Conservation (phyloP, 1,284 basidiomycete genomes). For the Naganishia albida region DNA sequence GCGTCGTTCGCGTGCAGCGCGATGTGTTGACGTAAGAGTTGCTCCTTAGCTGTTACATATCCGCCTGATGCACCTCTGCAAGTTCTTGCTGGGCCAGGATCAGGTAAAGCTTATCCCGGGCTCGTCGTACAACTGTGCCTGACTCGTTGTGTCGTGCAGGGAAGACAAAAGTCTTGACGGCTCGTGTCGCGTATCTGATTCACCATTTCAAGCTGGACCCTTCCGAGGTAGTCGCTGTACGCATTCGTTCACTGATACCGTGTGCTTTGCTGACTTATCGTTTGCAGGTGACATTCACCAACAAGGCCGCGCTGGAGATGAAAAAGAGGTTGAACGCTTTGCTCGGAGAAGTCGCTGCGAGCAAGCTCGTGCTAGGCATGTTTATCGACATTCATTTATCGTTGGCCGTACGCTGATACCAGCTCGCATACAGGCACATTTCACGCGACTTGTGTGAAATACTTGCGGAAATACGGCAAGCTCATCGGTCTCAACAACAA, state of each 20-base stretch:
- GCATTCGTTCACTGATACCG: background rate
- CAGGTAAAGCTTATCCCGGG: slow-evolving; percentile 61
- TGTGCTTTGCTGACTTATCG: background rate
- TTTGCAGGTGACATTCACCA: slow-evolving; percentile 68
- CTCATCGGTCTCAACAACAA: slow-evolving; percentile 67
- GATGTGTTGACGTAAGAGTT: background rate
- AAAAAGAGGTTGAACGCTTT: slow-evolving; percentile 67
- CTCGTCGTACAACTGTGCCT: slow-evolving; percentile 46
- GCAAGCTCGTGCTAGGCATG: slow-evolving; percentile 62
- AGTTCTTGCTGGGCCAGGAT: slow-evolving; percentile 81
- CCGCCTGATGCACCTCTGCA: slow-evolving; percentile 67
- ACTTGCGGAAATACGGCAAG: slow-evolving; percentile 68
- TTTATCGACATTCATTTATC: slow-evolving; percentile 22
- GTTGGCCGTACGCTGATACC: background rate
- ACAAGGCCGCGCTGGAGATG: slow-evolving; percentile 91
- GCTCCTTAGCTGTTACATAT: slow-evolving; percentile 66
- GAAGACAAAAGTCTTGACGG: slow-evolving; percentile 69
- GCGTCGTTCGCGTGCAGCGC: background rate
- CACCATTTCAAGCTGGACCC: slow-evolving; percentile 62
- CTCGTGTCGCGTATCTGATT: slow-evolving; percentile 74
- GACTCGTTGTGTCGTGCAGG: slow-evolving; percentile 36
- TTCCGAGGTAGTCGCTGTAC: slow-evolving; percentile 67
- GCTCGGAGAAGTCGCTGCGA: slow-evolving; percentile 67
- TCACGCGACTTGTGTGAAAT: slow-evolving; percentile 72
- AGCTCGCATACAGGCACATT: slow-evolving; percentile 72